These are phyloP conservation scores for Scytalidium sp. DNA, from an alignment of 2,329 filamentous ascomycete genomes.

Conservation along the genomic window DNA sequence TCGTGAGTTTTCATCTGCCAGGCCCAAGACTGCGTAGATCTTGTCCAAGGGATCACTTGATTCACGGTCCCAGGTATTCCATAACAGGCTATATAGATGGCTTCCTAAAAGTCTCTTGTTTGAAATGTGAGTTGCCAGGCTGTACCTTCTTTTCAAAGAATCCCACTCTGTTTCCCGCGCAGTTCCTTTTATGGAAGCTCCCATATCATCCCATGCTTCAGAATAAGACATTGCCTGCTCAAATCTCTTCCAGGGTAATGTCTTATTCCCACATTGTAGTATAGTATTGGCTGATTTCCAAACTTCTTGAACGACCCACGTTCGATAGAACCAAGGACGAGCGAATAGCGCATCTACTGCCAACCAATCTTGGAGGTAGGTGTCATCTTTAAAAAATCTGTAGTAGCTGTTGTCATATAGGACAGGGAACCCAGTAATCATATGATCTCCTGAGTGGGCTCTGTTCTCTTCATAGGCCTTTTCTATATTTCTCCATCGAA, in stretches of 20 bases:
- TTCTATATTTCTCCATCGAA: not conserved
- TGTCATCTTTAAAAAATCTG: not conserved
- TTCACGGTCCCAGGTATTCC: not conserved
- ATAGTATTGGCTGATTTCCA: conserved; percentile 1
- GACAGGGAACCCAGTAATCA: not conserved
- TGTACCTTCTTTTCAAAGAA: not conserved
- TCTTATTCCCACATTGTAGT: not conserved
- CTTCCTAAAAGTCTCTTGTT: not conserved
- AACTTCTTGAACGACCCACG: conserved; percentile 4
- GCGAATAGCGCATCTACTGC: not conserved
- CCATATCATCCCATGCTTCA: not conserved
- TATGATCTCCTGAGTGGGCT: not conserved
- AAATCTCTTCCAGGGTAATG: not conserved
- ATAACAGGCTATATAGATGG: not conserved
- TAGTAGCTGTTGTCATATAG: not conserved
- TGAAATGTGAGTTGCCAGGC: not conserved
- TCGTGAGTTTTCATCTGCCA: not conserved
- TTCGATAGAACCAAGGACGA: conserved; percentile 2
- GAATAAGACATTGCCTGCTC: not conserved
- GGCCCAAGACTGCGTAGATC: not conserved
- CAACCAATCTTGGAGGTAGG: not conserved
- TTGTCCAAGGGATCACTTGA: conserved; percentile 2
- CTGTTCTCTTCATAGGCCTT: not conserved
- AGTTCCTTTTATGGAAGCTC: not conserved
- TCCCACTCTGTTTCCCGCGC: not conserved